These are phyloP conservation scores for Trametes versicolor DNA, from an alignment of 1,284 basidiomycete genomes.

Conservation along the genomic window DNA sequence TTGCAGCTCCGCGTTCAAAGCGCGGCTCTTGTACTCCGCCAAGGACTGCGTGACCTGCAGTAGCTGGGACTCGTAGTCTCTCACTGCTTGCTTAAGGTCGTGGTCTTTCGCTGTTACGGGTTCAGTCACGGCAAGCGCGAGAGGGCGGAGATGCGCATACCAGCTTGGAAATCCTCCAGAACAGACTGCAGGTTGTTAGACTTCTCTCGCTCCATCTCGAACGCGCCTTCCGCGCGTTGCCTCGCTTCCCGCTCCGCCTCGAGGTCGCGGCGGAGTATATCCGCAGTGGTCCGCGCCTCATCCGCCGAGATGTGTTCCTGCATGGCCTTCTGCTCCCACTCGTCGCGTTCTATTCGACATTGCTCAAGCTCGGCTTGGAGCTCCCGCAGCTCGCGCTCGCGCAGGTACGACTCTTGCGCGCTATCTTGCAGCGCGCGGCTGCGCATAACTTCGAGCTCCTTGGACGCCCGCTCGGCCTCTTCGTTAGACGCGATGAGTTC, in stretches of 20 bases:
- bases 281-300: conserved; percentile 65
- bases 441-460: conserved; percentile 76
- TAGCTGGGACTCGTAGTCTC: conserved; percentile 84
- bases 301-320: conserved; percentile 81
- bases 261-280: conserved; percentile 71
- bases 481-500: conserved; percentile 81
- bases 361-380: conserved; percentile 85
- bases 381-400: conserved; percentile 87
- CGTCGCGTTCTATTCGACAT: conserved; percentile 85
- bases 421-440: conserved; percentile 67
- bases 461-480: conserved; percentile 75
- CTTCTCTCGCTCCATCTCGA: conserved; percentile 80
- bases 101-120: conserved; percentile 71
- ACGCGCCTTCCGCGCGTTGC: conserved; percentile 61
- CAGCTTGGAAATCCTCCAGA: conserved; percentile 92
- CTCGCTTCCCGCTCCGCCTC: conserved; percentile 69
- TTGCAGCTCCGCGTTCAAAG: conserved; percentile 85
- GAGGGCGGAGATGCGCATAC: conserved; percentile 55
- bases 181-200: conserved; percentile 91
- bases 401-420: conserved; percentile 74
- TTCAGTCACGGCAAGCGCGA: conserved; percentile 28
- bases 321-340: conserved; percentile 85
- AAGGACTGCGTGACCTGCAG: conserved; percentile 76
- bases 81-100: conserved; percentile 80
- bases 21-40: conserved; percentile 87